Conservation (phyloP, 2,329 filamentous ascomycete genomes). For the Mycogone perniciosa region DNA sequence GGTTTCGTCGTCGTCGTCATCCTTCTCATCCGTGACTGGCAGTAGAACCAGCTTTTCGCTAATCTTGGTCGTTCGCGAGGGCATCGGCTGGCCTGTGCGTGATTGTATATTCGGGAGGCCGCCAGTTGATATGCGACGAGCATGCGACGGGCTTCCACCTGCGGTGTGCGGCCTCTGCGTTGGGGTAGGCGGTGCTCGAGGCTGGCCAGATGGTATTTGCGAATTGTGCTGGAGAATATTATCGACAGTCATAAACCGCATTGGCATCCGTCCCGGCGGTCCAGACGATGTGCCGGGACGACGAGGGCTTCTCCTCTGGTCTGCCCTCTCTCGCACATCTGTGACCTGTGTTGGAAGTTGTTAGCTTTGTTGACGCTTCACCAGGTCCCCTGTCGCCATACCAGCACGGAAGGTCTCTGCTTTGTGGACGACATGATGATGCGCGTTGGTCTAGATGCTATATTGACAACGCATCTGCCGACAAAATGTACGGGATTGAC, state of each 20-base stretch:
- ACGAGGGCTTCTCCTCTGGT: slow-evolving; percentile 26
- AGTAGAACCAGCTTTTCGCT: slow-evolving; percentile 95
- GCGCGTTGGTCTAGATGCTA: background rate
- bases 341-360: slow-evolving; percentile 27
- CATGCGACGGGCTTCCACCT: slow-evolving; percentile 12
- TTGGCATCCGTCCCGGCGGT: slow-evolving; percentile 38
- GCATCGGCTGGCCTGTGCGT: slow-evolving; percentile 55
- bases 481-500: background rate
- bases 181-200: slow-evolving; percentile 60
- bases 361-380: background rate
- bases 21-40: slow-evolving; percentile 67
- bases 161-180: slow-evolving; percentile 27
- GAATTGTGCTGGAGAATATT: slow-evolving; percentile 91
- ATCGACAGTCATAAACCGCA: slow-evolving; percentile 82
- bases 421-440: slow-evolving; percentile 40
- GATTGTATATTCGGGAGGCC: slow-evolving; percentile 36
- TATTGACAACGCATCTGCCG: background rate
- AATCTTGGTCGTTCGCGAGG: slow-evolving; percentile 84
- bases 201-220: slow-evolving; percentile 91
- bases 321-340: slow-evolving; percentile 32
- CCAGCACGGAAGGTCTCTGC: slow-evolving; percentile 55
- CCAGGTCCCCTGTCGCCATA: slow-evolving; percentile 27
- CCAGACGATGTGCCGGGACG: slow-evolving; percentile 28
- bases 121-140: slow-evolving; percentile 28
- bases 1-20: slow-evolving; percentile 52